A percentile compares a stretch with the other conserved stretches of the same genome.
These are phyloP conservation scores for Mortierella sp. DNA, from an alignment of 371 early-diverging fungal genomes.

Conservation along the genomic window DNA sequence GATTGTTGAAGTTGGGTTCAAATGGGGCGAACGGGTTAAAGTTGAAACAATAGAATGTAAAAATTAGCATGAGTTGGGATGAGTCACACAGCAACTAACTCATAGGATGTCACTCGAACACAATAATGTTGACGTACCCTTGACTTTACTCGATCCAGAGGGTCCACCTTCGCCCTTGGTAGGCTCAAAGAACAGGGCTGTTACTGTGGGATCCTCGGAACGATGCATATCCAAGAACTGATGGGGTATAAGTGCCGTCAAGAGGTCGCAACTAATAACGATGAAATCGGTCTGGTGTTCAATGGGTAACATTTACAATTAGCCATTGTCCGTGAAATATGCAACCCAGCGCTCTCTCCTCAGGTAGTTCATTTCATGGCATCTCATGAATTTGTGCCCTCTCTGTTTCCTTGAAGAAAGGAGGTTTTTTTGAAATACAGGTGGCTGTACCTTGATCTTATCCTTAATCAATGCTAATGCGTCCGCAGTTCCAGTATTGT, in stretches of 20 bases:
- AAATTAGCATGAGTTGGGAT: slow-evolving; percentile 14
- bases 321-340: neutral
- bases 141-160: slow-evolving; percentile 64
- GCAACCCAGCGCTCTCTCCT: neutral
- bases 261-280: slow-evolving; percentile 90
- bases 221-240: slow-evolving; percentile 87
- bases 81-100: slow-evolving; percentile 15
- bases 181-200: slow-evolving; percentile 84
- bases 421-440: too few relatives aligned
- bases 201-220: slow-evolving; percentile 79
- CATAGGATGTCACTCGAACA: neutral
- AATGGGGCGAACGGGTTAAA: neutral
- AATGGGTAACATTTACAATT: neutral
- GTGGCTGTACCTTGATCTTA: slow-evolving; percentile 74
- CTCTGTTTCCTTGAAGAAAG: too few relatives aligned
- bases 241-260: slow-evolving; percentile 86
- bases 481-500: slow-evolving; percentile 88
- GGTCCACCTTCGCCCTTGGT: slow-evolving; percentile 66
- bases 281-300: slow-evolving; percentile 85
- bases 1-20: neutral
- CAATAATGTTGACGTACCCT: slow-evolving; percentile 53
- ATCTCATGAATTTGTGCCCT: too few relatives aligned
- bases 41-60: neutral
- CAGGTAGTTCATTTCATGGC: neutral
- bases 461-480: slow-evolving; percentile 84